Evolutionary conservation across 768 basidiomycete genomes (phyloP), one percentile per base, ranked within the genome.

Genomic region (Tubosaeta brunneosetosa): DNA sequence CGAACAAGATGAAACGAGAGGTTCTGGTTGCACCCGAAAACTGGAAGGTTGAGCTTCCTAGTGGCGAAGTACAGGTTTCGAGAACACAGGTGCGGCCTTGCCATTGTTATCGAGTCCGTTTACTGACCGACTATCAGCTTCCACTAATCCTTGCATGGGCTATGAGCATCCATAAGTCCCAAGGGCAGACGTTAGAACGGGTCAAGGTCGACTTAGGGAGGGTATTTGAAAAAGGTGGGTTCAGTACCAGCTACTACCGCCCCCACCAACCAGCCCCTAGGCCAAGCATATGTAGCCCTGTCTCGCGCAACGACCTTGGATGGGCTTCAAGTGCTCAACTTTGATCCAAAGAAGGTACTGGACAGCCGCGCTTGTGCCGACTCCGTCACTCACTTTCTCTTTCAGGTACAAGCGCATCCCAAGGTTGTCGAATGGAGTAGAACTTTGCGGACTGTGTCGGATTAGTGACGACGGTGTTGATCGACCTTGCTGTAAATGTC

Each of bases 161-260:
- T 0, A 95, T 97, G 91, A 91, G 88, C 44, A 98, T 98, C 56
- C 97, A 99, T 70, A 99, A 99, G 67, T 90, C 89, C 11, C 97
- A 99, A 68, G 97, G 97, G 10, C 97, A 98, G 68, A 98, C 97
- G 0, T 76, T 99, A 10, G 88, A 94, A 25, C 83, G 92, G 43
- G 94, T 98, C 60, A 95, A 89, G 65, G 94, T 98, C 41, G 94
- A 98, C 64, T 77, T 99, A 33, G 84, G 84, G 29, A 87, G 84
- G 65, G 88, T 98, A 5, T 99, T 99, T 63, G 97, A 93, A 71
- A 92, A 91, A 70, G 91, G 89, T 83, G 46, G 22, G 74, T 55
- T 22, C 3, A n/a, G 16, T n/a, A 8, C 26, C 10, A 17, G 19
- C 22, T 19, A 10, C 25, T 52, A 32, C 13, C n/a, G 36, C 14